Evolutionary conservation across 768 basidiomycete genomes (phyloP).

Genomic region (Tephrocybe sp.): DNA sequence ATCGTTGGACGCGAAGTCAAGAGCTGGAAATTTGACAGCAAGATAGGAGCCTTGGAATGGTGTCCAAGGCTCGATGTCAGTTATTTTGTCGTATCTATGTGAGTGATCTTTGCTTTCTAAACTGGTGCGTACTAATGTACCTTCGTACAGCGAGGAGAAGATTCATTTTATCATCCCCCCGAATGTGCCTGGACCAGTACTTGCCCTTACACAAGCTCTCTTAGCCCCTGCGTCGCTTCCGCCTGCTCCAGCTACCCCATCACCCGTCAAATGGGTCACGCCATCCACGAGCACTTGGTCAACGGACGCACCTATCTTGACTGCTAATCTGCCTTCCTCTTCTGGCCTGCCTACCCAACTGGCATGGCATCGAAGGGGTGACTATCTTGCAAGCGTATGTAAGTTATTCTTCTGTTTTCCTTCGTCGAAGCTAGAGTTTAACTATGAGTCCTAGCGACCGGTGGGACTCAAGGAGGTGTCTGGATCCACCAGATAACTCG

Average conservation of each 20-base stretch:
- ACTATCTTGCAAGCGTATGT: conserved; percentile 96
- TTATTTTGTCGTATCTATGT: conserved; percentile 82
- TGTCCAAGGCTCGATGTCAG: conserved; percentile 83
- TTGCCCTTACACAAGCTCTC: conserved; percentile 58
- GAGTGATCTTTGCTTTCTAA: conserved; percentile 33
- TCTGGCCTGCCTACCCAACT: conserved; percentile 80
- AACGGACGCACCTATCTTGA: conserved; percentile 58
- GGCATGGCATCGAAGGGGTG: conserved; percentile 91
- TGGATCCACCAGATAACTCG: conserved; percentile 96
- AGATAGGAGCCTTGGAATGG: conserved; percentile 89
- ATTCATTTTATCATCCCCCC: conserved; percentile 83
- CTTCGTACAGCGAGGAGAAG: conserved; percentile 66
- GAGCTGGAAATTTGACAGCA: conserved; percentile 79
- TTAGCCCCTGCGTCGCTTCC: conserved; percentile 67
- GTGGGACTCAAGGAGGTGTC: conserved; percentile 76
- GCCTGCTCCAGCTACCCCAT: conserved; percentile 52
- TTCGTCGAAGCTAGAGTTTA: conserved; percentile 10
- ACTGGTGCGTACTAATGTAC: conserved; percentile 5
- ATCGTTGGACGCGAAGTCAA: conserved; percentile 86
- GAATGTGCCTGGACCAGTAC: conserved; percentile 59
- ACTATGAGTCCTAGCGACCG: conserved; percentile 43
- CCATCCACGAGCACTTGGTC: conserved; percentile 44
- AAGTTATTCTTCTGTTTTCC: conserved; percentile 34
- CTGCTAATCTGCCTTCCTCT: conserved; percentile 57
- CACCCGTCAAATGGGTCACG: conserved; percentile 71